Base-by-base conservation (phyloP, 202 grass and related monocot genomes). In the Zoysia matrella region DNA sequence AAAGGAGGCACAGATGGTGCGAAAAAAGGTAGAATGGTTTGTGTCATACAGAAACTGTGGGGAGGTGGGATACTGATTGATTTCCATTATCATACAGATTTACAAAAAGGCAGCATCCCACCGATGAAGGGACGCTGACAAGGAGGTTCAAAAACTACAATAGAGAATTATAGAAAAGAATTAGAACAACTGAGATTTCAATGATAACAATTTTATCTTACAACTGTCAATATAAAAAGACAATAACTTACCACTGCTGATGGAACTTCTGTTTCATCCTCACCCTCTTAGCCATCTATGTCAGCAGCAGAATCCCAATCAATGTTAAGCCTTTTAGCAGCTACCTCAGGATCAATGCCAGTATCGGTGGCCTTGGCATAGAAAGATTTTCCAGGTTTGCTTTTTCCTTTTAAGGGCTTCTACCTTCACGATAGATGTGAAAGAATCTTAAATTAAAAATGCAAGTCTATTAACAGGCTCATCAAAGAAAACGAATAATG, bases 121-220 rank as follows among this genome's bases (percentile, higher is more conserved):
- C 63, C 69, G 60, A 47, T 75, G 82, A 78, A 82, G 66, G 58
- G 30, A 36, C 30, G 30, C 30, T 36, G 30, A 36, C 30, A 36
- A 36, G 30, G 54, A 85, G 4, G 22, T 51, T 56, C 48, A 72
- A 0, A 62, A 36, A 11, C 80, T 93, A 99, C 89, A 92, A 92
- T 67, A 99, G 82, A 83, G 87, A 95, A 88, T 99, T 99, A 65
- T 93, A 99, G 85, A 99, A 99, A 77, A 99, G 96, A 60, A 99
- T 94, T 46, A 95, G 67, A 16, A 95, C 93, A 52, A 95, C 96
- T 36, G 92, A 87, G 55, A 99, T 82, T 69, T 82, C 96, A 74
- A 99, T 95, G 36, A 99, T 76, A 43, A 99, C 65, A 71, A 91
- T 36, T 36, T 36, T 36, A 36, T 36, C 30, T 36, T 36, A 36